Percentiles rank a stretch among this genome's conserved stretches.
These are phyloP conservation scores for Debaryomyces robertsiae DNA, from an alignment of 1,139 yeast genomes.

Conservation along the genomic window DNA sequence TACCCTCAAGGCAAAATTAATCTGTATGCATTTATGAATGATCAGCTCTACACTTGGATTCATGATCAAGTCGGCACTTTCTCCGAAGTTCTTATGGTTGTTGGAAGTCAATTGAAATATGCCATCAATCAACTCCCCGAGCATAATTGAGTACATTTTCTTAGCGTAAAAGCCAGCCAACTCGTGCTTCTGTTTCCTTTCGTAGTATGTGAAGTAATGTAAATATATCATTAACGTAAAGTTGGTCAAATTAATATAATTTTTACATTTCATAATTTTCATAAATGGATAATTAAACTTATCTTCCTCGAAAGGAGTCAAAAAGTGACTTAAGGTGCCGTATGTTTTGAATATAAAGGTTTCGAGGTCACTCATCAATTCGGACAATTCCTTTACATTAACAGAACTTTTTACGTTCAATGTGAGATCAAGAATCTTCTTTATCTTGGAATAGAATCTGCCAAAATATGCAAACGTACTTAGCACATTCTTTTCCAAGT, in stretches of 20 bases:
- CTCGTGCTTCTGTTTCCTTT: constrained; percentile 22
- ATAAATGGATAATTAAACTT: constrained; percentile 29
- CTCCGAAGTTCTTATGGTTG: constrained; percentile 36
- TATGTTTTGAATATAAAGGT: constrained; percentile 22
- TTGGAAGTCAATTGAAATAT: constrained; percentile 29
- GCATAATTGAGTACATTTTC: constrained; percentile 27
- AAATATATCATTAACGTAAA: constrained; percentile 28
- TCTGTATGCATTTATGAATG: constrained; percentile 35
- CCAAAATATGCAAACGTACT: constrained; percentile 28
- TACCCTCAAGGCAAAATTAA: constrained; percentile 26
- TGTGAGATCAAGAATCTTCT: constrained; percentile 25
- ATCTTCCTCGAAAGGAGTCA: constrained; percentile 29
- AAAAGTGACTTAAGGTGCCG: constrained; percentile 26
- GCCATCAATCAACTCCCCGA: constrained; percentile 34
- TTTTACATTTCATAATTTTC: constrained; percentile 36
- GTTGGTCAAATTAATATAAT: constrained; percentile 32
- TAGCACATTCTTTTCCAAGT: constrained; percentile 32
- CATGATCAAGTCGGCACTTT: constrained; percentile 37
- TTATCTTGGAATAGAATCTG: constrained; percentile 24
- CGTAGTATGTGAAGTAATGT: constrained; percentile 36
- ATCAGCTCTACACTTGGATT: constrained; percentile 34
- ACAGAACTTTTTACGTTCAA: constrained; percentile 25
- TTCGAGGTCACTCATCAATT: constrained; percentile 33
- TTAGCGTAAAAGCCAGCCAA: constrained; percentile 33
- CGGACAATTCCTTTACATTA: constrained; percentile 26